phyloP scores from a whole-genome alignment of 1,139 yeast species.

The Debaryomyces singareniensis region DNA sequence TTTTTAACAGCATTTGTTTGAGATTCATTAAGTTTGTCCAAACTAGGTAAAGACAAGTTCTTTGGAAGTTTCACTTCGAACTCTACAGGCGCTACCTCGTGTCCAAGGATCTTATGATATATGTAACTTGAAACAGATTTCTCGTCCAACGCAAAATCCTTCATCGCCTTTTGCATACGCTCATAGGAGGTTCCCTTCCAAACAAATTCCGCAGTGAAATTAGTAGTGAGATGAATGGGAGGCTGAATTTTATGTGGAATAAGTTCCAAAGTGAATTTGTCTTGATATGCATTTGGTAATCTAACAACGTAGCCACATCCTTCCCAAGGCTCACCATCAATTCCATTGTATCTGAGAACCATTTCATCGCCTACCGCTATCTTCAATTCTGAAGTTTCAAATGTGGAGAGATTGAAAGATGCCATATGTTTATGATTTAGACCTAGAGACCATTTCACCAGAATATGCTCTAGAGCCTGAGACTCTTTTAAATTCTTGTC shows the following conservation, averaged over 20 bases:
- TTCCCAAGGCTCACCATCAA: slow-evolving; percentile 55
- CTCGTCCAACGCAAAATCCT: slow-evolving; percentile 63
- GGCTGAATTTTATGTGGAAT: slow-evolving; percentile 23
- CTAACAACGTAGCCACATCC: slow-evolving; percentile 67
- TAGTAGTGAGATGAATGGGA: slow-evolving; percentile 59
- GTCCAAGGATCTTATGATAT: slow-evolving; percentile 79
- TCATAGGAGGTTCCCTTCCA: slow-evolving; percentile 86
- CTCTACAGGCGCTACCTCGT: slow-evolving; percentile 61
- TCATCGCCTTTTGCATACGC: slow-evolving; percentile 79
- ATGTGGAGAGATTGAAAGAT: slow-evolving; percentile 60
- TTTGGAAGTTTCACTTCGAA: slow-evolving; percentile 58
- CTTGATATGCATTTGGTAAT: slow-evolving; percentile 63
- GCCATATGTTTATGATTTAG: slow-evolving; percentile 63
- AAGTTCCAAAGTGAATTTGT: slow-evolving; percentile 71
- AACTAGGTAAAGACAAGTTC: slow-evolving; percentile 57
- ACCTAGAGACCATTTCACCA: slow-evolving; percentile 71
- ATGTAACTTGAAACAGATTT: slow-evolving; percentile 71
- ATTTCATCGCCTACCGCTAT: slow-evolving; percentile 88
- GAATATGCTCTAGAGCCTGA: slow-evolving; percentile 68
- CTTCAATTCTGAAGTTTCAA: slow-evolving; percentile 59
- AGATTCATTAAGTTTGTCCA: slow-evolving; percentile 67
- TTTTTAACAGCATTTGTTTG: slow-evolving; percentile 73
- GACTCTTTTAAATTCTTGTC: slow-evolving; percentile 73
- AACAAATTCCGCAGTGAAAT: slow-evolving; percentile 80
- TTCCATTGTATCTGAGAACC: slow-evolving; percentile 53